Evolutionary conservation across 2,329 filamentous ascomycete species (phyloP).

Genomic region (Leptographium lundbergii): DNA sequence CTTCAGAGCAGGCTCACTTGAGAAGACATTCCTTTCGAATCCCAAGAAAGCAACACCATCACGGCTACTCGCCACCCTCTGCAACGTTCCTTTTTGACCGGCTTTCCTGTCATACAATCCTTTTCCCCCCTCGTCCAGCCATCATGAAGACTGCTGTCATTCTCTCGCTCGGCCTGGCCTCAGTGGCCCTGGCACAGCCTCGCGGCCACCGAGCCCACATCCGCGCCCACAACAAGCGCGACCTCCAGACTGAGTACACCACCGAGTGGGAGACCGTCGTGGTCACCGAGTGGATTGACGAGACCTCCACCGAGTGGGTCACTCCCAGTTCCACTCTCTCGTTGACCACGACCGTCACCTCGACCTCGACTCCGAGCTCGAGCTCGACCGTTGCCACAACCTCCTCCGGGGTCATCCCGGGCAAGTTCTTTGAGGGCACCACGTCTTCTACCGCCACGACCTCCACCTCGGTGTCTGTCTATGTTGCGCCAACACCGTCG

Average conservation of each 20-base stretch:
- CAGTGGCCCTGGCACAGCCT: constrained; percentile 37
- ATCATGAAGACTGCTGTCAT: constrained; percentile 31
- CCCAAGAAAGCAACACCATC: too few species aligned
- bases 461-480: background rate
- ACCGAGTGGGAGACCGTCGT: constrained; percentile 38
- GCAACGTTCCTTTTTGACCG: too few species aligned
- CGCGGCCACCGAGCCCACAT: constrained; percentile 25
- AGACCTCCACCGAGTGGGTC: constrained; percentile 33
- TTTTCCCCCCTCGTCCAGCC: constrained; percentile 4
- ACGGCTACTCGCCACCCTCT: too few species aligned
- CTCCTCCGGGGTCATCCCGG: constrained; percentile 14
- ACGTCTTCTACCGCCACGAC: constrained; percentile 5
- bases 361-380: constrained; percentile 10
- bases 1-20: constrained; percentile 12
- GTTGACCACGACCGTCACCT: constrained; percentile 10
- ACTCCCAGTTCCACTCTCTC: constrained; percentile 17
- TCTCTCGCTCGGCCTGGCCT: constrained; percentile 25
- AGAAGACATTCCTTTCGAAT: background rate
- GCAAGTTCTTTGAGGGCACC: constrained; percentile 22
- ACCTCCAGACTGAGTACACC: constrained; percentile 30
- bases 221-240: constrained; percentile 26
- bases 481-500: background rate
- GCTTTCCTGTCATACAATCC: background rate
- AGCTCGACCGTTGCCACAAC: constrained; percentile 2
- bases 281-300: constrained; percentile 36